Evolutionary conservation across 495 filamentous ascomycete species (phyloP), one percentile per base, ranked within the genome.

Genomic region (Haplographium delicatum): DNA sequence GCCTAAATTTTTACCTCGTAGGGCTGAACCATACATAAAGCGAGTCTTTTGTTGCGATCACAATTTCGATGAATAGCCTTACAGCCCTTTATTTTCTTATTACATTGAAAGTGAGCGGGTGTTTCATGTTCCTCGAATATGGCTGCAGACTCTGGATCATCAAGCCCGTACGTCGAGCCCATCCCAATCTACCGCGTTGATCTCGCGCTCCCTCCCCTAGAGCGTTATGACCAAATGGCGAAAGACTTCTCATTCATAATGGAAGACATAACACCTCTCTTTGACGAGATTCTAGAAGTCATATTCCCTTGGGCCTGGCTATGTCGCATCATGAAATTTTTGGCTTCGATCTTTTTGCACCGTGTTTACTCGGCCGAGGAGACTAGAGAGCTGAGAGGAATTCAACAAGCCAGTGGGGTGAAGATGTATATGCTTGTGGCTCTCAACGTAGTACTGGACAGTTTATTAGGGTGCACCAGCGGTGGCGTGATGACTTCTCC

Each of bases 391-490:
- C 64, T 86, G 22, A 69, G 65, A 8, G 81, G 82, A 1, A 83
- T 86, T 46, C 66, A 67, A 18, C 63, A 65, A 9, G 66, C 61
- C 8, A 73, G 72, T 5, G 79, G 74, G 0, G 68, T 85, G 20
- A 66, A 72, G 9, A 63, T 85, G 62, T 79, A 79, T 57, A 61
- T 85, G 5, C 64, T 86, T 2, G 72, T 85, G 1, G 74, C 72
- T 5, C 67, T 83, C 44, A 85, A 85, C 54, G 75, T 79, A 9
- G 61, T 84, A 4, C 72, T 86, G 3, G 83, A 86, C 62, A 59
- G 75, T 11, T 67, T 85, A 20, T 76, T 86, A 68, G 83, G 83
- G 1, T 86, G 82, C 58, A 83, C 80, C 13, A 83, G 78, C 57
- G 82, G 82, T 15, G 80, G 66, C 1, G 71, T 69, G 1, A 47